These are phyloP conservation scores for Trichoderma oligosporum DNA, from an alignment of 2,329 filamentous ascomycete genomes.

Conservation along the genomic window DNA sequence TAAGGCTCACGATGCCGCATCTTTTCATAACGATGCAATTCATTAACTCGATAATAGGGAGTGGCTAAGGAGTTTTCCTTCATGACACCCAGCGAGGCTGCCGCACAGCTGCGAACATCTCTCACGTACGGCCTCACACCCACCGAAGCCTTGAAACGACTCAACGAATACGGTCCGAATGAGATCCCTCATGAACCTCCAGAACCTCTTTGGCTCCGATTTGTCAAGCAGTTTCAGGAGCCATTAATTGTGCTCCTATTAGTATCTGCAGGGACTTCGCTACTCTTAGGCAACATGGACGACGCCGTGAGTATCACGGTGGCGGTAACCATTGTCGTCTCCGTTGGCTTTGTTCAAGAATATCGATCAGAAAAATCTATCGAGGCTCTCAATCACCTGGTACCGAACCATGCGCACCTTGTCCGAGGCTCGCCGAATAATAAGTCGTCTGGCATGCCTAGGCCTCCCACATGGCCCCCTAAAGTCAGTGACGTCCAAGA, in stretches of 20 bases:
- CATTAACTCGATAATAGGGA: conserved; percentile 36
- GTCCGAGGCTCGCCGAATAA: conserved; percentile 59
- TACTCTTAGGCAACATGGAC: conserved; percentile 88
- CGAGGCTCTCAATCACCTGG: conserved; percentile 87
- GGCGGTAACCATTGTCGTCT: conserved; percentile 94
- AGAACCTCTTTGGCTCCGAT: conserved; percentile 91
- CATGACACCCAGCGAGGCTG: conserved; percentile 75
- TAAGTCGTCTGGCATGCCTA: conserved; percentile 32
- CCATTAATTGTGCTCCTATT: conserved; percentile 90
- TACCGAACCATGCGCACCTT: conserved; percentile 94
- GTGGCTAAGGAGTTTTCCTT: conserved; percentile 59
- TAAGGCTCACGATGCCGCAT: conserved; percentile 31
- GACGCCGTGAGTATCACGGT: conserved; percentile 94
- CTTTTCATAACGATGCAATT: neutral
- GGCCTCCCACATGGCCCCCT: conserved; percentile 48
- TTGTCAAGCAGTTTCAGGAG: conserved; percentile 95
- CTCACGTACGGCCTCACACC: conserved; percentile 75
- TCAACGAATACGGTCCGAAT: conserved; percentile 81
- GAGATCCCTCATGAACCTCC: conserved; percentile 92
- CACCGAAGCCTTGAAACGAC: conserved; percentile 72
- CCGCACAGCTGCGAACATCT: conserved; percentile 75
- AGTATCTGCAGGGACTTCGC: conserved; percentile 79
- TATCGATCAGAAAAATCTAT: conserved; percentile 97
- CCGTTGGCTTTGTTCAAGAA: conserved; percentile 94
- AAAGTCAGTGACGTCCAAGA: conserved; percentile 43